A percentile compares a stretch with the other conserved stretches of the same genome.
Evolutionary conservation across 2,329 filamentous ascomycete species (phyloP).

Genomic region (Fusarium sp.): DNA sequence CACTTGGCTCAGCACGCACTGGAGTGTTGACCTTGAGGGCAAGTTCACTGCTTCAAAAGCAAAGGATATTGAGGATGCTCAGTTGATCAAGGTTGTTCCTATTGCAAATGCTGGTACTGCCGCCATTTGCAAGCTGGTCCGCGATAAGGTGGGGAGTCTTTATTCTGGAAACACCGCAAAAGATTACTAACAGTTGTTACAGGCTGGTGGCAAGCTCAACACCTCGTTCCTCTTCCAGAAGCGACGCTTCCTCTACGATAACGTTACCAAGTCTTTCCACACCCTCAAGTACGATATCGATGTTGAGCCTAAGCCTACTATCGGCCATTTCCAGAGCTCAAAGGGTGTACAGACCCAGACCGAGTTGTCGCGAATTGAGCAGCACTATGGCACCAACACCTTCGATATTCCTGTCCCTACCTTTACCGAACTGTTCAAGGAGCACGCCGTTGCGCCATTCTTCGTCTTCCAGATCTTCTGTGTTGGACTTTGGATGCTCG

Average conservation of each 20-base stretch:
- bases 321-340: slow-evolving; percentile 82
- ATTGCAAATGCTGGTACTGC: slow-evolving; percentile 87
- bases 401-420: slow-evolving; percentile 98
- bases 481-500: slow-evolving; percentile 96
- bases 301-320: slow-evolving; percentile 80
- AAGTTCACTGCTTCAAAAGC: slow-evolving; percentile 82
- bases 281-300: slow-evolving; percentile 88
- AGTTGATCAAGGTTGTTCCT: slow-evolving; percentile 92
- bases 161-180: slow-evolving; percentile 6
- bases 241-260: slow-evolving; percentile 89
- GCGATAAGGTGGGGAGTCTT: slow-evolving; percentile 69
- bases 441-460: slow-evolving; percentile 98
- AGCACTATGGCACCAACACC: slow-evolving; percentile 95
- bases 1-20: slow-evolving; percentile 95
- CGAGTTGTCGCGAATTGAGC: slow-evolving; percentile 83
- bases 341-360: slow-evolving; percentile 77
- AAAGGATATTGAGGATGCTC: slow-evolving; percentile 75
- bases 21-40: slow-evolving; percentile 89
- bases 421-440: slow-evolving; percentile 95
- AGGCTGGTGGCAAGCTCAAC: slow-evolving; percentile 78
- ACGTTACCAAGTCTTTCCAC: slow-evolving; percentile 77
- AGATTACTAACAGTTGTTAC: slow-evolving; percentile 18
- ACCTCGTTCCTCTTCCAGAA: slow-evolving; percentile 97
- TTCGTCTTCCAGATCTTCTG: slow-evolving; percentile 99
- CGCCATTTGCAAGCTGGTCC: slow-evolving; percentile 85